Evolutionary conservation across 768 basidiomycete genomes (phyloP).

Genomic region (Tricholoma matsutake): DNA sequence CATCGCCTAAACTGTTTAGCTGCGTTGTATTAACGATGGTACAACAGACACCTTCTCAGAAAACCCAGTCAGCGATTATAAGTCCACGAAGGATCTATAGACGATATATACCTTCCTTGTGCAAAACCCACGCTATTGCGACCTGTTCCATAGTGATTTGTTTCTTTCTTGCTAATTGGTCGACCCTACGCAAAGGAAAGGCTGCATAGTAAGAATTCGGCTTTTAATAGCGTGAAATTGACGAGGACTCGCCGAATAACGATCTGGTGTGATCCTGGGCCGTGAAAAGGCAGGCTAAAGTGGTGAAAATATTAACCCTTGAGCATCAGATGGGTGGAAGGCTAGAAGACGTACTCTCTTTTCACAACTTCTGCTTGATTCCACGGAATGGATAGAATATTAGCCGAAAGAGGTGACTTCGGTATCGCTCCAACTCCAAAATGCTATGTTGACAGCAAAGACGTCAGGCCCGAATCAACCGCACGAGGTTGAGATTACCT

Average conservation of each 20-base stretch:
- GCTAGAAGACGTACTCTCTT: slow-evolving; percentile 33
- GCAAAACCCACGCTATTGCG: slow-evolving; percentile 40
- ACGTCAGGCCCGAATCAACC: neutral
- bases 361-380: slow-evolving; percentile 28
- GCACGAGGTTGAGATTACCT: slow-evolving; percentile 25
- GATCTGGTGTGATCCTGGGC: slow-evolving; percentile 29
- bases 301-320: neutral
- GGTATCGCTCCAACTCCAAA: slow-evolving; percentile 55
- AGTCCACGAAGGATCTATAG: neutral
- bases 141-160: slow-evolving; percentile 46
- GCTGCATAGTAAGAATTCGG: neutral
- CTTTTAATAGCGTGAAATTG: neutral
- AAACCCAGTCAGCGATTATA: neutral
- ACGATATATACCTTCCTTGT: slow-evolving; percentile 29
- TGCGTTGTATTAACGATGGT: neutral
- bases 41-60: neutral
- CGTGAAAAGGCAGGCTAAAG: slow-evolving; percentile 18
- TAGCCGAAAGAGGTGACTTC: slow-evolving; percentile 53
- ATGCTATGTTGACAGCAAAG: slow-evolving; percentile 26
- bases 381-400: slow-evolving; percentile 40
- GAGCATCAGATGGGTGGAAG: slow-evolving; percentile 16
- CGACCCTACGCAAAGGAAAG: slow-evolving; percentile 29
- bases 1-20: neutral
- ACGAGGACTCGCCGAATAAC: slow-evolving; percentile 30
- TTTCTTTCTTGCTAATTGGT: slow-evolving; percentile 42